Base-by-base conservation (phyloP, 768 basidiomycete species). In the Boletus eberwhitei region DNA sequence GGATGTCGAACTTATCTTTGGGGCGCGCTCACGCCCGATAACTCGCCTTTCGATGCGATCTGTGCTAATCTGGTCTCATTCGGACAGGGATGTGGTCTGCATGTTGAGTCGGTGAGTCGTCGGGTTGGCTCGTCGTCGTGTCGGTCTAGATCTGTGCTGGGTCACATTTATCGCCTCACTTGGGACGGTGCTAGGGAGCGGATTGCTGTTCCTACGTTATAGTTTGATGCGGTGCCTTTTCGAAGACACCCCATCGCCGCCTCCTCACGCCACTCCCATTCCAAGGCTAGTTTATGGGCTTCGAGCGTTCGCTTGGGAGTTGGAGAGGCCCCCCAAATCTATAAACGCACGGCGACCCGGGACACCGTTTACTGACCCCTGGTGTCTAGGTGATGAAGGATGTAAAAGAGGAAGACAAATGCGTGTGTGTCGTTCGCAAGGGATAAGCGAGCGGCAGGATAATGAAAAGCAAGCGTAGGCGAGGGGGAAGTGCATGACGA, bases 11-110 rank as follows among this genome's bases (percentile, higher is more conserved):
- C 51, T 55, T 55, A 59, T 55, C 55, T 59, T 38, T 55, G 16
- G 26, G 44, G 31, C 37, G 54, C 16, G 39, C 59, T 48, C 36
- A 40, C 43, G 43, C 19, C 43, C 52, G 49, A 54, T 35, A 29
- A 38, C 13, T 19, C 21, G 16, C 39, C 41, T 48, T 36, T 38
- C 41, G 40, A 24, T 40, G 29, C 45, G 43, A 34, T 48, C 4
- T 22, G 35, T 58, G 52, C 53, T 62, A 32, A 63, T 32, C 35
- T 21, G 24, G 26, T 48, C 47, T 42, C 9, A 2, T 22, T 57
- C 47, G 37, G 39, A 60, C 74, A 89, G 88, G 88, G 88, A 47
- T 90, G 88, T 58, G 88, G 88, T 11, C 62, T 63, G 54, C 88
- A 90, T 70, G 80, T 79, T 64, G 83, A 87, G 49, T 55, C 72